Percentiles rank a stretch among this genome's conserved stretches.
phyloP scores from a whole-genome alignment of 2,329 filamentous ascomycete genomes.

The Knoxdaviesia capensis region DNA sequence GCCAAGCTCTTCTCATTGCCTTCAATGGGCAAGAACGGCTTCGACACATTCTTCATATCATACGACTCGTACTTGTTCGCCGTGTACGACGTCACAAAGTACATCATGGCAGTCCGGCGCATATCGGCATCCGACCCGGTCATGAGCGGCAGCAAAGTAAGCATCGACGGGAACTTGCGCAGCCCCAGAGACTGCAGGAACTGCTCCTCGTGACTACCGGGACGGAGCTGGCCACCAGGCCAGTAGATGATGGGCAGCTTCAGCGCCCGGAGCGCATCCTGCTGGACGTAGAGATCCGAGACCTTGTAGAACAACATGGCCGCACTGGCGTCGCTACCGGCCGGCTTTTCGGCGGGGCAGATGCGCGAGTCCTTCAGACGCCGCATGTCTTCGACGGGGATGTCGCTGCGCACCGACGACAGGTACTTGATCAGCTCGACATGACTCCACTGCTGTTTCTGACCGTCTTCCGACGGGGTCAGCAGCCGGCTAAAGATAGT shows the following conservation, averaged over 20 bases:
- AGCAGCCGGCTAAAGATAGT: conserved; percentile 83
- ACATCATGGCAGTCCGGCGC: conserved; percentile 52
- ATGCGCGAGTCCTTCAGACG: conserved; percentile 62
- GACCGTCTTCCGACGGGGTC: conserved; percentile 29
- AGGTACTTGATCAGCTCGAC: conserved; percentile 90
- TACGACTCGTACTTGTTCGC: conserved; percentile 53
- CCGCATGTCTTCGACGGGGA: conserved; percentile 62
- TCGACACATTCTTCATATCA: conserved; percentile 31
- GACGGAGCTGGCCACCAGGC: conserved; percentile 44
- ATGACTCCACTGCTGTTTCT: conserved; percentile 59
- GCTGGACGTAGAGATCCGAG: conserved; percentile 66
- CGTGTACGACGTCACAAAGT: conserved; percentile 66
- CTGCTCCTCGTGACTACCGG: conserved; percentile 47
- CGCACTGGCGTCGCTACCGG: conserved; percentile 30
- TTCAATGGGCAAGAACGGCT: conserved; percentile 53
- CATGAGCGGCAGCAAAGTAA: conserved; percentile 64
- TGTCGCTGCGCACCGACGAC: conserved; percentile 73
- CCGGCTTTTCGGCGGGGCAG: conserved; percentile 54
- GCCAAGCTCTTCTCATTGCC: conserved; percentile 46
- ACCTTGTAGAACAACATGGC: conserved; percentile 44
- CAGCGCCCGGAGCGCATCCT: conserved; percentile 46
- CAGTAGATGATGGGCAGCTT: conserved; percentile 63
- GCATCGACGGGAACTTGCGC: conserved; percentile 46
- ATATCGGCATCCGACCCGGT: conserved; percentile 35
- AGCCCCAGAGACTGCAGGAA: conserved; percentile 61